Evolutionary conservation across 768 basidiomycete genomes (phyloP).

Genomic region (Suillus tomentosus): DNA sequence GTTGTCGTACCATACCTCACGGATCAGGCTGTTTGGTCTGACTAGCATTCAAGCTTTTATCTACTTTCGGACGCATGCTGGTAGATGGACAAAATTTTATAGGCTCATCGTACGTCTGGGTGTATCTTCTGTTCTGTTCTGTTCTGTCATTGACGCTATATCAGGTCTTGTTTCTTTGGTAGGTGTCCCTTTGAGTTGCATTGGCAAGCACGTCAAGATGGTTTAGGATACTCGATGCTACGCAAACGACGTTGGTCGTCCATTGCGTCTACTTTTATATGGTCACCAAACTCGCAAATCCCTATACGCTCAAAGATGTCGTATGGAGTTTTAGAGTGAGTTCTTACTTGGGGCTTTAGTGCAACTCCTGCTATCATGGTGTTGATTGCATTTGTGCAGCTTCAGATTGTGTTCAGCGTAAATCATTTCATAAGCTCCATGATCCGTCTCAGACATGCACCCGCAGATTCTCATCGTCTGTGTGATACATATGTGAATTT

Average conservation of each 20-base stretch:
- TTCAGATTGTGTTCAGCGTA: not conserved
- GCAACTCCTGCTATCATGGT: no score
- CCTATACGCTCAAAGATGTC: conserved; percentile 22
- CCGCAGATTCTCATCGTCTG: not conserved
- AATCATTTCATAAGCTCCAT: not conserved
- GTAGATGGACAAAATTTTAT: not conserved
- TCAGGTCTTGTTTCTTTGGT: conserved; percentile 16
- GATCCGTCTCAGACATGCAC: not conserved
- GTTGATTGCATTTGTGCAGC: not conserved
- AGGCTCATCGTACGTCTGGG: conserved; percentile 3
- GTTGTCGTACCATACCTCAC: not conserved
- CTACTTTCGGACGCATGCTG: conserved; percentile 6
- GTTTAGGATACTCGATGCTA: conserved; percentile 37
- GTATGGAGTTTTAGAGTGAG: conserved; percentile 27
- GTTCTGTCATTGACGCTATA: not conserved
- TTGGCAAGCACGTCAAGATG: not conserved
- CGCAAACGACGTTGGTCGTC: conserved; percentile 36
- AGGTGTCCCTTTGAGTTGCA: not conserved
- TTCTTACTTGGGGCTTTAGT: not conserved
- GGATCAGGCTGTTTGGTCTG: conserved; percentile 11
- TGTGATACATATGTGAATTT: conserved; percentile 1
- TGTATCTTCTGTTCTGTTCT: not conserved
- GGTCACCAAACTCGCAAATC: conserved; percentile 34
- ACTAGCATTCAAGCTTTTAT: conserved; percentile 10
- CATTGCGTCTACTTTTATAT: conserved; percentile 40